These are phyloP conservation scores for Trypanosomatidae sp. DNA, from an alignment of 208 protist genomes.

Conservation along the genomic window DNA sequence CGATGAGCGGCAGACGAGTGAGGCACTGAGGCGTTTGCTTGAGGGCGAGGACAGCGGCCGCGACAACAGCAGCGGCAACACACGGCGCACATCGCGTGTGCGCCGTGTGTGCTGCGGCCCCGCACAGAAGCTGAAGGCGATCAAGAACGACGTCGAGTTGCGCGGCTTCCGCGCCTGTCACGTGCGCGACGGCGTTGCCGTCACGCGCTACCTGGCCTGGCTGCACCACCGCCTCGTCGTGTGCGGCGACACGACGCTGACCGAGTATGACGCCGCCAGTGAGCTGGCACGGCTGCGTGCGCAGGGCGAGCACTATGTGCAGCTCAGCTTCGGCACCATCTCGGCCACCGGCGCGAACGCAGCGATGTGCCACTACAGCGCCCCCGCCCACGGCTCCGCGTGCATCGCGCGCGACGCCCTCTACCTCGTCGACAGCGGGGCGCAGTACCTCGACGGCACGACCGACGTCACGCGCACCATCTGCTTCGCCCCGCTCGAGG, in stretches of 20 bases:
- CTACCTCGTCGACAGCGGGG: slow-evolving; percentile 94
- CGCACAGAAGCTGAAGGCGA: slow-evolving; percentile 68
- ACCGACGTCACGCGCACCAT: slow-evolving; percentile 95
- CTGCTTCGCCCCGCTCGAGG: slow-evolving; percentile 67
- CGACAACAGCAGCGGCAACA: too few relatives aligned
- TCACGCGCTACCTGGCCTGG: slow-evolving; percentile 90
- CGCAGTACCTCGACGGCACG: slow-evolving; percentile 92
- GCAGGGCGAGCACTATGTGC: slow-evolving; percentile 67
- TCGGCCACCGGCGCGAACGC: slow-evolving; percentile 81
- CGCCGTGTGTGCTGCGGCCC: slow-evolving; percentile 38
- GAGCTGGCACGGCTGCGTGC: slow-evolving; percentile 71
- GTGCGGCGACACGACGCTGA: slow-evolving; percentile 48
- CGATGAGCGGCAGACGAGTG: slow-evolving; percentile 57
- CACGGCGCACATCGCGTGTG: slow-evolving; percentile 1
- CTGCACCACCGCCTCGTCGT: slow-evolving; percentile 52
- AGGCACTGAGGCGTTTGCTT: slow-evolving; percentile 36
- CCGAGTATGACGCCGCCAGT: slow-evolving; percentile 71
- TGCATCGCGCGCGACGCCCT: slow-evolving; percentile 53
- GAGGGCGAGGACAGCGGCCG: slow-evolving; percentile 6
- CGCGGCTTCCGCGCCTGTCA: slow-evolving; percentile 87
- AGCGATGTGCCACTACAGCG: slow-evolving; percentile 93
- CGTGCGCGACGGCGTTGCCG: slow-evolving; percentile 85
- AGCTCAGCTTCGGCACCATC: slow-evolving; percentile 91
- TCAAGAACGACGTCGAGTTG: slow-evolving; percentile 90
- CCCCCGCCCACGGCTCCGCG: slow-evolving; percentile 39